phyloP scores from a whole-genome alignment of 306 rosid species.

The Biancaea sappan region DNA sequence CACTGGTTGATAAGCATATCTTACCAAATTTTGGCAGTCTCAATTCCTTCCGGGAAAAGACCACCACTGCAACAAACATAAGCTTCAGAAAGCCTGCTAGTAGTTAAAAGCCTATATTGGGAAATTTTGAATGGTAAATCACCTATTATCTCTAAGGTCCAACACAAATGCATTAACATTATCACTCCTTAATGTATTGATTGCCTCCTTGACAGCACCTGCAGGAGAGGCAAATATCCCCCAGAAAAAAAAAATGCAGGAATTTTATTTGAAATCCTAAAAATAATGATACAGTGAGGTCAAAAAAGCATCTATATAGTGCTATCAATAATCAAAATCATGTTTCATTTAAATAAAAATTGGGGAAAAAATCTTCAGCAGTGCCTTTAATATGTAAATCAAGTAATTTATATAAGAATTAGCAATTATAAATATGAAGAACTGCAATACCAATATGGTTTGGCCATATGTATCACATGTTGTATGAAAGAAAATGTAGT shows the following conservation, averaged over 20 bases:
- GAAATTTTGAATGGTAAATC: slow-evolving; percentile 37
- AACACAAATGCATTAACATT: slow-evolving; percentile 88
- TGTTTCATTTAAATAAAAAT: neutral
- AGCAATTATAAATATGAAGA: neutral
- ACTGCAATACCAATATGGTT: neutral
- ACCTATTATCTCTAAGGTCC: slow-evolving; percentile 99
- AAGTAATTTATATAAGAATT: neutral
- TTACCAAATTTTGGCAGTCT: slow-evolving; percentile 97
- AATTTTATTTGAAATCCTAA: slow-evolving; percentile 7
- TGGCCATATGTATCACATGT: slow-evolving; percentile 2
- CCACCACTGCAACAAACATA: slow-evolving; percentile 89
- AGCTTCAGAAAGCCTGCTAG: slow-evolving; percentile 48
- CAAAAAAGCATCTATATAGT: slow-evolving; percentile 2
- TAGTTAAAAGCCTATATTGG: slow-evolving; percentile 34
- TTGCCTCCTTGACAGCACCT: slow-evolving; percentile 96
- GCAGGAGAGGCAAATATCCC: slow-evolving; percentile 39
- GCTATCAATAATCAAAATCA: slow-evolving; percentile 12
- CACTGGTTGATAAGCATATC: slow-evolving; percentile 37
- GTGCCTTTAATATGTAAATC: neutral
- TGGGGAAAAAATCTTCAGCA: neutral
- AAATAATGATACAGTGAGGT: neutral
- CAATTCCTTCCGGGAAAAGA: slow-evolving; percentile 97
- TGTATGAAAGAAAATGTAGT: slow-evolving; percentile 5
- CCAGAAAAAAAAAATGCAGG: slow-evolving; percentile 26
- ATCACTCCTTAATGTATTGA: slow-evolving; percentile 67